Conservation (phyloP, 768 basidiomycete genomes). For the Suillus bovinus region DNA sequence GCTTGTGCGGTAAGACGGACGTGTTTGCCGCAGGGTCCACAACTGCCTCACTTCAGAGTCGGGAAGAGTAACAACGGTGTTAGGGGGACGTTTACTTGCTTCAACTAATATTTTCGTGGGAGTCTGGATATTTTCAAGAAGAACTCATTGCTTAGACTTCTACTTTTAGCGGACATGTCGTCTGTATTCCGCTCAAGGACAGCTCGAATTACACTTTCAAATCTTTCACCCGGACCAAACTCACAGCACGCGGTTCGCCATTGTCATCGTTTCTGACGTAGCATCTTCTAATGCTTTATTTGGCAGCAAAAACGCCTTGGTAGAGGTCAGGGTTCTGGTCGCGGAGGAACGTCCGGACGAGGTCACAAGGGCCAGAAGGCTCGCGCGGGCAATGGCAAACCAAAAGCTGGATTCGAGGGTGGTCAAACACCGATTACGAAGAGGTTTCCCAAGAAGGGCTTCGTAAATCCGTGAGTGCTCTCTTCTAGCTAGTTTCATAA, state of each 20-base stretch:
- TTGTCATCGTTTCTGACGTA: background rate
- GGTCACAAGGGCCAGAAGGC: conserved; percentile 97
- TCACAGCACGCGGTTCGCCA: conserved; percentile 64
- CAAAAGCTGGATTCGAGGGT: conserved; percentile 86
- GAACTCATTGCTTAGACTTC: background rate
- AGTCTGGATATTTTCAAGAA: background rate
- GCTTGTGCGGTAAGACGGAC: too few species aligned
- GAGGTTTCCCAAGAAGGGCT: conserved; percentile 91
- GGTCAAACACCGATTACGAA: conserved; percentile 95
- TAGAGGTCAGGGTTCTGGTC: conserved; percentile 87
- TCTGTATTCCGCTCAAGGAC: conserved; percentile 34
- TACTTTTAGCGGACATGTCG: conserved; percentile 31
- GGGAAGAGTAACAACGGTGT: too few species aligned
- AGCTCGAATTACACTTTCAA: conserved; percentile 60
- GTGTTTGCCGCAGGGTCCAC: too few species aligned
- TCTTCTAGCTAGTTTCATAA: conserved; percentile 6
- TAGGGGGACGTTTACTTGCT: too few species aligned
- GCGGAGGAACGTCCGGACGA: conserved; percentile 89
- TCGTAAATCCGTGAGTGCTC: conserved; percentile 80
- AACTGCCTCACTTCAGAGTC: too few species aligned
- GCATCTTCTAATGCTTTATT: conserved; percentile 14
- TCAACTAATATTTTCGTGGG: too few species aligned
- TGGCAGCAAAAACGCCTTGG: conserved; percentile 90
- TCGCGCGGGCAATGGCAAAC: conserved; percentile 84
- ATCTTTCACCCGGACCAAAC: conserved; percentile 66